Evolutionary conservation across 352 stramenopile species (phyloP).

Genomic region (Elongisporangium undulatum): DNA sequence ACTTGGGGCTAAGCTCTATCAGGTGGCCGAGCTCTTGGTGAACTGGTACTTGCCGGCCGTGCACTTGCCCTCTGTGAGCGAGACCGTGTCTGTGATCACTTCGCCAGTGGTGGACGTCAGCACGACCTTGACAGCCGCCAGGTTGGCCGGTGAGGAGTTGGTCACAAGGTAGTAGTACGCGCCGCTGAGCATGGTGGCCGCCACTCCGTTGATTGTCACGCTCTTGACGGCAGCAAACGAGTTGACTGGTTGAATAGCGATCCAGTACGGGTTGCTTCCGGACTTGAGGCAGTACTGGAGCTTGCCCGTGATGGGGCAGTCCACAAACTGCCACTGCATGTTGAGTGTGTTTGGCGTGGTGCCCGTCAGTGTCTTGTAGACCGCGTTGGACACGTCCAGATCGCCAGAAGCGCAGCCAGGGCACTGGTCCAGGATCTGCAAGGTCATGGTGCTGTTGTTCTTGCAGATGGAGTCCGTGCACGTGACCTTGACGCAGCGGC

Average conservation of each 20-base stretch:
- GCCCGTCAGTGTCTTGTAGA: constrained; percentile 29
- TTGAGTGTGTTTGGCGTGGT: constrained; percentile 17
- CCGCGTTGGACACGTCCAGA: constrained; percentile 24
- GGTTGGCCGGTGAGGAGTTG: constrained; percentile 11
- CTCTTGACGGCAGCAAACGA: constrained; percentile 23
- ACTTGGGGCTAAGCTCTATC: too few species aligned
- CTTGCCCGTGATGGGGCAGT: constrained; percentile 24
- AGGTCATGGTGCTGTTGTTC: constrained; percentile 9
- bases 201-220: constrained; percentile 27
- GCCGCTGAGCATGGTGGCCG: constrained; percentile 15
- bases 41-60: constrained; percentile 29
- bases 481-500: constrained; percentile 35
- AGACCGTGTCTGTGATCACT: constrained; percentile 20
- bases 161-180: constrained; percentile 37
- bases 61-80: constrained; percentile 22
- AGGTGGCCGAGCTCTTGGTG: background rate
- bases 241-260: constrained; percentile 37
- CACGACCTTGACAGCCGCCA: constrained; percentile 15
- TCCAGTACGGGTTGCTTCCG: constrained; percentile 24
- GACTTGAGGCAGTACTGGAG: constrained; percentile 25
- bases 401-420: constrained; percentile 32
- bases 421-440: constrained; percentile 31
- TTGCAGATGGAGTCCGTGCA: constrained; percentile 49
- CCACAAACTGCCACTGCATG: constrained; percentile 33
- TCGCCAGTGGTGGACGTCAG: constrained; percentile 26